Conservation (phyloP, 768 basidiomycete species). For the Pulveroboletus sp. region DNA sequence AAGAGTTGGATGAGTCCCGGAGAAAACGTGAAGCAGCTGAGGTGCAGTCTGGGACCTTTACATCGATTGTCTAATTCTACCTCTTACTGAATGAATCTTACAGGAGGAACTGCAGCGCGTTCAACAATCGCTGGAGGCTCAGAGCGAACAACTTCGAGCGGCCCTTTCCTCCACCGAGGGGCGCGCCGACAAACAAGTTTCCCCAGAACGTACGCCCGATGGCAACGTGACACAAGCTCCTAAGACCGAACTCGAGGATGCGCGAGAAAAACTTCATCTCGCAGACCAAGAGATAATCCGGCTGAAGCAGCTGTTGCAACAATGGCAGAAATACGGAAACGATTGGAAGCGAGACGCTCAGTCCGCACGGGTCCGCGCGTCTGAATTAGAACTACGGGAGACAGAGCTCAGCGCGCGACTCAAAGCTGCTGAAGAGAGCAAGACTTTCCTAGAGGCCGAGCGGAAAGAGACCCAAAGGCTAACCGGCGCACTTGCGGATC, state of each 20-base stretch:
- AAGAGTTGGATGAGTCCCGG: constrained; percentile 14
- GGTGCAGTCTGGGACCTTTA: constrained; percentile 14
- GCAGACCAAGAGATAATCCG: constrained; percentile 17
- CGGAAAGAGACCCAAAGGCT: constrained; percentile 10
- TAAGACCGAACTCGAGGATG: constrained; percentile 3
- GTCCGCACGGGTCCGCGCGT: constrained; percentile 5
- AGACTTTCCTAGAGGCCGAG: constrained; percentile 10
- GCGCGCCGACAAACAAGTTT: not conserved
- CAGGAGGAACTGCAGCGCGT: constrained; percentile 19
- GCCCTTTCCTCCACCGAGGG: constrained; percentile 11
- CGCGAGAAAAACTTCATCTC: constrained; percentile 9
- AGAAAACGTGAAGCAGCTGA: constrained; percentile 13
- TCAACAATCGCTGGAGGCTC: constrained; percentile 14
- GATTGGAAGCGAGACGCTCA: constrained; percentile 25
- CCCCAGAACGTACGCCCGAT: constrained; percentile 6
- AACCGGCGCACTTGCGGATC: constrained; percentile 15
- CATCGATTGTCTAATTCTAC: constrained; percentile 1
- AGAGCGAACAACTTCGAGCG: constrained; percentile 16
- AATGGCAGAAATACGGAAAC: constrained; percentile 24
- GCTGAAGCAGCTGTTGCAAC: constrained; percentile 15
- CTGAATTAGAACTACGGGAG: constrained; percentile 10
- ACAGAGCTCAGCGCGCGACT: constrained; percentile 6
- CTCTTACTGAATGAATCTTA: constrained; percentile 5
- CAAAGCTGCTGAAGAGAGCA: constrained; percentile 10
- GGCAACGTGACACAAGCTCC: constrained; percentile 1